Evolutionary conservation across 805 yeast species (phyloP), one percentile per base, ranked within the genome.

Genomic region (Cyberlindnera galapagoensis): DNA sequence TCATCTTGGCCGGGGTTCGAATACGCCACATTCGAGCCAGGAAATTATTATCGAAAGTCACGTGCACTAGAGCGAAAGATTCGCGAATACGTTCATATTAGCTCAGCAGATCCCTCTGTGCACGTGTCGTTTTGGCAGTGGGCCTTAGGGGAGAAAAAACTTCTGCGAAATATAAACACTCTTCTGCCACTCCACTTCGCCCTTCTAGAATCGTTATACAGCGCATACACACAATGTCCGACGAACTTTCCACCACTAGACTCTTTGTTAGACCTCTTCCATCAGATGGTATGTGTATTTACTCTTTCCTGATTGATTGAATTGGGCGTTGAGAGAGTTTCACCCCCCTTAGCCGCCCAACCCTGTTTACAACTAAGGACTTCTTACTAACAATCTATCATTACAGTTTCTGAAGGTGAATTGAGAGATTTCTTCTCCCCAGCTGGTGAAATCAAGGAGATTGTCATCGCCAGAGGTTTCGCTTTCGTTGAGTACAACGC

Each of bases 401-500:
- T 28, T 15, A 33, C 39, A 51, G 65, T 59, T 24, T 60, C 56
- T 39, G 69, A 63, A 40, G 74, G 77, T 40, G 83, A 79, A 49
- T 60, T 82, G 34, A 79, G 78, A 60, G 84, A 74, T 38, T 76
- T 76, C 53, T 81, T 82, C 53, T 56, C 75, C 14, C 69, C 74
- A 35, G 69, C 68, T 39, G 94, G 90, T 46, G 71, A 80, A 30
- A 62, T 82, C 48, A 65, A 68, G 40, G 86, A 79, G 51, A 74
- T 80, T 33, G 76, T 76, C 54, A 60, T 81, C 46, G 68, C 79
- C 69, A 79, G 81, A 49, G 95, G 95, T 26, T 83, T 77, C 52
- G 97, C 94, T 17, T 88, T 85, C 56, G 82, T 90, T 39, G 94
- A 88, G 57, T 92, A 76, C 51, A 86, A 76, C 55, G 72, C 67